Percentiles rank a stretch among this genome's conserved stretches.
phyloP scores from a whole-genome alignment of 1,139 yeast genomes.

The Neolecta irregularis region DNA sequence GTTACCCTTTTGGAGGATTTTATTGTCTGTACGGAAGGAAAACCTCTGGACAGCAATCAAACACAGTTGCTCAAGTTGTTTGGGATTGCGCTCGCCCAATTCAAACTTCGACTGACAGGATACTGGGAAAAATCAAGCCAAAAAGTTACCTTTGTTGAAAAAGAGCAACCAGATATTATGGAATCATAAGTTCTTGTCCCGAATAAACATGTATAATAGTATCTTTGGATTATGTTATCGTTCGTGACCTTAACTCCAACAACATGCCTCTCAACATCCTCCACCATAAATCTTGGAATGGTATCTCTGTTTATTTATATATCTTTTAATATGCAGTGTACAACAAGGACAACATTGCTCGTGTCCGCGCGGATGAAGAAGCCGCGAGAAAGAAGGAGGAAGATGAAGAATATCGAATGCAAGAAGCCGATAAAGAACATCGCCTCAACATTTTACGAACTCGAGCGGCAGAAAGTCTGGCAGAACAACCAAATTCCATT shows the following conservation, averaged over 20 bases:
- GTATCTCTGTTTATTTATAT: not conserved
- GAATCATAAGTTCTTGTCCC: too few relatives aligned
- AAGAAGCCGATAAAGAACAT: slow-evolving; percentile 4
- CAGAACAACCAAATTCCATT: too few relatives aligned
- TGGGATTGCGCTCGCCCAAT: slow-evolving; percentile 87
- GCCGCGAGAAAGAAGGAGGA: slow-evolving; percentile 17
- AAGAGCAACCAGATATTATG: too few relatives aligned
- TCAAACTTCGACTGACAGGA: slow-evolving; percentile 65
- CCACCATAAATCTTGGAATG: slow-evolving; percentile 1
- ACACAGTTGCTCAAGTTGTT: slow-evolving; percentile 85
- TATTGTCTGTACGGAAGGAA: slow-evolving; percentile 67
- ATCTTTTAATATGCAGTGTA: slow-evolving; percentile 18
- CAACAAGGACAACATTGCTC: slow-evolving; percentile 20
- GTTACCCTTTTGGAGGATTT: slow-evolving; percentile 61
- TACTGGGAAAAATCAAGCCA: slow-evolving; percentile 31
- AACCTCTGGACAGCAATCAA: slow-evolving; percentile 73
- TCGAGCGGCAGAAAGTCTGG: slow-evolving; percentile 1
- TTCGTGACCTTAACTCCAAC: too few relatives aligned
- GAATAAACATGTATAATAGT: too few relatives aligned
- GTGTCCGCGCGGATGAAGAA: slow-evolving; percentile 22
- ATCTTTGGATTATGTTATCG: too few relatives aligned
- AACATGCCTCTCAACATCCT: slow-evolving; percentile 3
- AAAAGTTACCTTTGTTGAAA: not conserved
- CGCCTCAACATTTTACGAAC: slow-evolving; percentile 2
- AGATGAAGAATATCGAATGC: slow-evolving; percentile 10